Evolutionary conservation across 1,284 basidiomycete species (phyloP), one percentile per base, ranked within the genome.

Genomic region (Cutaneotrichosporon sp.): DNA sequence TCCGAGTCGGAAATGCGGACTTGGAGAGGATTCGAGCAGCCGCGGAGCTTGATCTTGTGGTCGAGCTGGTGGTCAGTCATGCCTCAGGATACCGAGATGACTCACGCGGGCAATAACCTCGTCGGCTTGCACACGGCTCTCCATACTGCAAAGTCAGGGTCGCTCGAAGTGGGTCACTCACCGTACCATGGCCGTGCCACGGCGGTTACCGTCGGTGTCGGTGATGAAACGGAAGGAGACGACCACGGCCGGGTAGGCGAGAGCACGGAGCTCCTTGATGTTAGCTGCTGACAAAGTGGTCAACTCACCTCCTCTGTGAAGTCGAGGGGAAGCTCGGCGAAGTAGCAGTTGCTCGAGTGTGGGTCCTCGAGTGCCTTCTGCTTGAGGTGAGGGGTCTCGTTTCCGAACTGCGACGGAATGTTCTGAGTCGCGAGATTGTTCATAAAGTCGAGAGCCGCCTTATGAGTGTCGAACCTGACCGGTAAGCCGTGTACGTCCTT

Each of bases 1-100:
- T 70, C 67, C 3, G 66, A 68, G 52, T 71, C 69, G 10, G 69
- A 64, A 35, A 71, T 67, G 31, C 69, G 57, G 20, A 67, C 65
- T 45, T 68, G 64, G 4, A 71, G 45, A 9, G 46, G 46, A 42
- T 63, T 60, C 27, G 61, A 55, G 52, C 60, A 61, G 10, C 61
- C 61, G 14, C 54, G 60, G 29, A 53, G 52, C 25, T 54, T 58
- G 16, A 55, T 38, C 19, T 59, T 61, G 27, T 59, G 59, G 31
- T 66, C 63, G 34, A 70, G 62, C 69, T 68, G 35, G 26, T n/a
- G 5, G 42, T 59, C 29, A 55, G 51, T 4, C 11, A 4, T 1
- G 10, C 14, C 11, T 16, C 7, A 16, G 12, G 17, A 19, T 6
- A 29, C 33, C 11, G 5, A 5, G 1, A 8, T 3, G 6, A 49